A percentile compares a stretch with the other conserved stretches of the same genome.
phyloP scores from a whole-genome alignment of 176 grass and related monocot species.

The Saccharum officinarum region DNA sequence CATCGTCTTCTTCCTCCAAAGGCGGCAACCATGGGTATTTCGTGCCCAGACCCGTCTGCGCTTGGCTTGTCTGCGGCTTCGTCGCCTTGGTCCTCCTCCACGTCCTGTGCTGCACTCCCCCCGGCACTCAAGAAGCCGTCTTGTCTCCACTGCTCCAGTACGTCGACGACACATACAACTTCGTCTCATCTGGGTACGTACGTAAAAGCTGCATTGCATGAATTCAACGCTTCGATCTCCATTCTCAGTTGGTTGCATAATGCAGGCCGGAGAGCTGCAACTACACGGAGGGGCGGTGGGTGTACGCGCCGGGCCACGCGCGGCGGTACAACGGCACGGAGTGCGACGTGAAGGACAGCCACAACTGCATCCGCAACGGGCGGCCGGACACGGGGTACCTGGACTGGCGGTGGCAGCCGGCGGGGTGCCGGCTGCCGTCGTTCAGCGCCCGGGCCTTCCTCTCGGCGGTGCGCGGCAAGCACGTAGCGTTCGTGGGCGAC shows the following conservation, averaged over 20 bases:
- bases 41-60: not conserved
- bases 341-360: constrained; percentile 39
- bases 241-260: not conserved
- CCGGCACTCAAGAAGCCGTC: not conserved
- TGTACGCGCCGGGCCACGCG: constrained; percentile 30
- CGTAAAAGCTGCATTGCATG: not conserved
- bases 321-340: constrained; percentile 40
- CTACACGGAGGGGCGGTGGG: constrained; percentile 45
- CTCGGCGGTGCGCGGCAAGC: constrained; percentile 17
- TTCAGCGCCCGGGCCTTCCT: constrained; percentile 35
- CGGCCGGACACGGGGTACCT: constrained; percentile 50
- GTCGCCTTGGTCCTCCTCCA: constrained; percentile 9
- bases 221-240: not conserved
- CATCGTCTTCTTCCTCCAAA: not conserved
- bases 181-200: constrained; percentile 1
- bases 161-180: constrained; percentile 30
- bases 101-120: constrained; percentile 19
- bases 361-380: constrained; percentile 50
- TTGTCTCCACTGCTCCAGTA: constrained; percentile 8
- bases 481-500: constrained; percentile 44
- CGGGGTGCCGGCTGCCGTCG: constrained; percentile 31
- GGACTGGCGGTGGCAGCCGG: constrained; percentile 55
- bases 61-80: constrained; percentile 25
- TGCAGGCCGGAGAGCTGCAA: constrained; percentile 21
- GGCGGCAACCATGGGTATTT: not conserved